Evolutionary conservation across 768 basidiomycete genomes (phyloP), one percentile per base, ranked within the genome.

Genomic region (Dioszegia hungarica): DNA sequence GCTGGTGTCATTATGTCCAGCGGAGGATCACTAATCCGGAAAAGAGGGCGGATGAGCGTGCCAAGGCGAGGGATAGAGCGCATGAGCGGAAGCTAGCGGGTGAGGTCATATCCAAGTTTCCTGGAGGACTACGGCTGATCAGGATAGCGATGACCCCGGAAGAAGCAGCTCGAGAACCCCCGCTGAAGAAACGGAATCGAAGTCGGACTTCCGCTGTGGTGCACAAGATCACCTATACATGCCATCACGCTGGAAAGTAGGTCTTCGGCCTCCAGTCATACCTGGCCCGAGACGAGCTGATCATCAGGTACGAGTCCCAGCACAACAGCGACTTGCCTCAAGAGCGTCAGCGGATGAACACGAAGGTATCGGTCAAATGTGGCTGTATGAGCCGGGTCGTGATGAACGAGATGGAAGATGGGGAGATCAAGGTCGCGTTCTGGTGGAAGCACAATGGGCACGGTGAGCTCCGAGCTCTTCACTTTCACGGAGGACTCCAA

Each of bases 1-100:
- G 59, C 41, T 73, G 71, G 71, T 73, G 71, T 60, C 71, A 73
- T 61, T 73, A 57, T 44, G 71, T 73, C 5, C 71, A 73, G 50
- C 43, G 71, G 22, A 55, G 71, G 41, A 64, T 57, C 31, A 73
- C 71, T 6, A 73, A 62, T 27, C 71, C 71, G n/a, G 63, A 66
- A 34, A 70, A 73, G 44, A 31, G 71, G 33, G 61, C 63, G 6
- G 66, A 59, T 17, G 71, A 73, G 58, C 54, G 71, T 36, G 56
- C 67, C 22, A 60, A 61, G 27, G 58, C 63, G 31, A 66, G 71
- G 33, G 57, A 60, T 9, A 62, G 54, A 52, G 61, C 58, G 5
- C 56, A 70, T 55, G 62, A 65, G 31, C 25, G 39, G 33, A 44
- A 44, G 19, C 22, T 73, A n/a, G 61, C 59, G 5, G 54, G 70